These are phyloP conservation scores for Vaccinium macrocarpon DNA, from an alignment of 148 eudicot genomes.

Conservation along the genomic window DNA sequence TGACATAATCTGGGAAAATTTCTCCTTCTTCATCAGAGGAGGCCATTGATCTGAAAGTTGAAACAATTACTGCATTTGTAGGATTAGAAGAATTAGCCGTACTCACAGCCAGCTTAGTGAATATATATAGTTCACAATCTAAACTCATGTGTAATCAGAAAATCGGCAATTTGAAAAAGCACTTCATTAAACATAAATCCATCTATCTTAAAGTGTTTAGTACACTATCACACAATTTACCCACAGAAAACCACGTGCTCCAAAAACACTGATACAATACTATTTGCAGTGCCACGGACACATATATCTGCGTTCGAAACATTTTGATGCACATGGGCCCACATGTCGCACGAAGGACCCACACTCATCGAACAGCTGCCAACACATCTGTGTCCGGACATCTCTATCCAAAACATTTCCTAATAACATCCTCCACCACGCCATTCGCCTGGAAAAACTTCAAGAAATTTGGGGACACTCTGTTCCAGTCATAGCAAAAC, in stretches of 20 bases:
- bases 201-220: background rate
- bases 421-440: background rate
- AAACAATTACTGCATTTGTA: constrained; percentile 14
- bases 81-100: background rate
- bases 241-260: background rate
- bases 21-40: constrained; percentile 81
- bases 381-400: background rate
- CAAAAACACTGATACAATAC: background rate
- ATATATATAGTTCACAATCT: background rate
- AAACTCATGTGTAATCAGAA: background rate
- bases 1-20: constrained; percentile 45
- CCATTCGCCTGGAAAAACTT: background rate
- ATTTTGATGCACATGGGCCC: background rate
- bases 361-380: background rate
- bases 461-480: background rate
- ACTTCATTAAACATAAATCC: background rate
- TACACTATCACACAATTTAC: background rate
- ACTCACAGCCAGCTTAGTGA: background rate
- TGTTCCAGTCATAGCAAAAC: background rate
- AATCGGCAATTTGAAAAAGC: background rate
- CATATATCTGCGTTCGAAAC: background rate
- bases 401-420: background rate
- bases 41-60: constrained; percentile 31
- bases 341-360: background rate
- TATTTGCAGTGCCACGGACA: background rate